phyloP scores from a whole-genome alignment of 2,329 filamentous ascomycete species.

The Penicillium digitatum region DNA sequence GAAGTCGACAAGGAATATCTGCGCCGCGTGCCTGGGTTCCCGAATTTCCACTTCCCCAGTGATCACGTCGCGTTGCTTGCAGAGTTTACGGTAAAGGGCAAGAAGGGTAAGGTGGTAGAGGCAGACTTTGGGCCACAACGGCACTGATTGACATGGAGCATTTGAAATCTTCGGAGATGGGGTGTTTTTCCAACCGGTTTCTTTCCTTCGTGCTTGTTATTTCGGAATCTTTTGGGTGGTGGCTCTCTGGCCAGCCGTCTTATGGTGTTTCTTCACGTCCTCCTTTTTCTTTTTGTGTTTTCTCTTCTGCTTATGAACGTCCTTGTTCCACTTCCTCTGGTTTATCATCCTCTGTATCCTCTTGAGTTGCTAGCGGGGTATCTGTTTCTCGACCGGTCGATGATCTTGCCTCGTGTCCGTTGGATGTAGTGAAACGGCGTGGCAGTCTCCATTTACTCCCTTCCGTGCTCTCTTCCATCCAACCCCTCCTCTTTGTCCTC shows the following conservation, averaged over 20 bases:
- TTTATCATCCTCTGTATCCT: conserved; percentile 10
- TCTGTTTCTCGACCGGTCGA: conserved; percentile 7
- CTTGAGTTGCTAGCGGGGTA: conserved; percentile 14
- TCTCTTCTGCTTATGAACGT: conserved; percentile 24
- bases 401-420: conserved; percentile 20
- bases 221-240: conserved; percentile 39
- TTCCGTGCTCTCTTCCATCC: conserved; percentile 12
- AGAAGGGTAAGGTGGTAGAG: conserved; percentile 71
- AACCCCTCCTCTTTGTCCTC: conserved; percentile 4
- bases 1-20: conserved; percentile 83
- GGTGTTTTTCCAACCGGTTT: conserved; percentile 37
- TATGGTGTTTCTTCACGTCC: conserved; percentile 24
- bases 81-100: conserved; percentile 82
- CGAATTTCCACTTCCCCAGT: conserved; percentile 89
- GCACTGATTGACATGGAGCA: conserved; percentile 36
- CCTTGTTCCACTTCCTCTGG: conserved; percentile 16
- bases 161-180: conserved; percentile 38
- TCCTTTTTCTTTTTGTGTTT: conserved; percentile 20
- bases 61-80: conserved; percentile 88
- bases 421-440: conserved; percentile 32
- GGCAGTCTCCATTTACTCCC: conserved; percentile 17
- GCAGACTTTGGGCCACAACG: conserved; percentile 57
- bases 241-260: conserved; percentile 26
- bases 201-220: conserved; percentile 29
- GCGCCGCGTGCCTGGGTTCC: conserved; percentile 82